Conservation (phyloP, 305 asterid species). For the Rubia peregrina region DNA sequence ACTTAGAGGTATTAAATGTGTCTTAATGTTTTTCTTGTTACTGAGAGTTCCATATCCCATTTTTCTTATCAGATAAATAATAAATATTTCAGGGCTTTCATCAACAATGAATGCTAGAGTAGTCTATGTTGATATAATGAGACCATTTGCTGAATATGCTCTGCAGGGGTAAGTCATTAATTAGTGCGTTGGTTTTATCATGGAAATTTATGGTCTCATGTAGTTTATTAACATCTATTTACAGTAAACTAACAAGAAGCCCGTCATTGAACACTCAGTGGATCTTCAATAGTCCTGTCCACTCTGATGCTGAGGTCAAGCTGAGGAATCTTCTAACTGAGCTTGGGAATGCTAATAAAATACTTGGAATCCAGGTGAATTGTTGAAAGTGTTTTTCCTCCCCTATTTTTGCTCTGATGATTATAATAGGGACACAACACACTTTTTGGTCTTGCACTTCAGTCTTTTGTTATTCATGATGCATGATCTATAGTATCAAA, state of each 20-base stretch:
- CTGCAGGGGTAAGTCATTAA: constrained; percentile 54
- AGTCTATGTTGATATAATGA: constrained; percentile 77
- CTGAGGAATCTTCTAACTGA: constrained; percentile 74
- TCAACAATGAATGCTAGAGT: constrained; percentile 81
- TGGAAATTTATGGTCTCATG: constrained; percentile 24
- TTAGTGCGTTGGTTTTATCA: constrained; percentile 12
- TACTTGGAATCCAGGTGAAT: constrained; percentile 87
- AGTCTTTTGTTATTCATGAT: background rate
- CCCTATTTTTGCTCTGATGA: background rate
- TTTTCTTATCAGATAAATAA: constrained; percentile 19
- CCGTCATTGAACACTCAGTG: constrained; percentile 61
- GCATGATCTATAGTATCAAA: constrained; percentile 1
- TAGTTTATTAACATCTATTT: constrained; percentile 20
- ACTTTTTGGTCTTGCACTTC: background rate
- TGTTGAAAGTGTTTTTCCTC: background rate
- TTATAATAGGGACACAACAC: background rate
- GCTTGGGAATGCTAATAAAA: constrained; percentile 77
- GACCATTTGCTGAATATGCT: constrained; percentile 97
- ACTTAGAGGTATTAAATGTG: constrained; percentile 63
- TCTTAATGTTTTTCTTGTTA: background rate
- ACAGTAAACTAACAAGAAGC: constrained; percentile 68
- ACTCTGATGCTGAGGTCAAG: constrained; percentile 79
- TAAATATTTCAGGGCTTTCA: constrained; percentile 73
- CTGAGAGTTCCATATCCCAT: constrained; percentile 5
- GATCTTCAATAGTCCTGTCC: constrained; percentile 71